Conservation (phyloP, 2,329 filamentous ascomycete genomes). For the Plectosphaerella plurivora region DNA sequence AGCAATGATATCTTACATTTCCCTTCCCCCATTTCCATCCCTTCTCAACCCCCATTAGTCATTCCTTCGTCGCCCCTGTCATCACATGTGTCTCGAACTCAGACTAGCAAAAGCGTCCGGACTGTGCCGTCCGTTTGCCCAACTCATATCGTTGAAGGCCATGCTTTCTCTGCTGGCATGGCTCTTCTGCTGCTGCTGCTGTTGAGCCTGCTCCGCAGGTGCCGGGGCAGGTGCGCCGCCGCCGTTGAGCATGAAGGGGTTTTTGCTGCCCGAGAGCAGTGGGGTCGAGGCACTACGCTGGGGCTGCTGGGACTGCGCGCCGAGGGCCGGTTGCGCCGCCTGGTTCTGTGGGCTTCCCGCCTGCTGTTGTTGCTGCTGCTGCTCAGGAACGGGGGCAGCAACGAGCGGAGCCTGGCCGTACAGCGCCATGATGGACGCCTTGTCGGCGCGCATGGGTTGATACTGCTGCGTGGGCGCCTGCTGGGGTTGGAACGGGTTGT, state of each 20-base stretch:
- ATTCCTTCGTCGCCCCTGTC: background rate
- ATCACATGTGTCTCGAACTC: conserved; percentile 52
- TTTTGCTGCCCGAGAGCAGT: conserved; percentile 40
- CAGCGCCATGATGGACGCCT: conserved; percentile 70
- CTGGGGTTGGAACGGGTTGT: conserved; percentile 1
- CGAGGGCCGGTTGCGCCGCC: conserved; percentile 10
- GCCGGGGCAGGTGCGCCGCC: conserved; percentile 11
- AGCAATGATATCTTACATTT: background rate
- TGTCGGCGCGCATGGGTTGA: conserved; percentile 54
- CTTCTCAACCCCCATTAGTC: background rate
- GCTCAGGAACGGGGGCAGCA: conserved; percentile 29
- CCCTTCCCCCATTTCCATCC: background rate
- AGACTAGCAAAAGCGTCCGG: conserved; percentile 77
- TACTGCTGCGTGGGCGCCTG: conserved; percentile 23
- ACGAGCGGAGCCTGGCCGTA: conserved; percentile 59
- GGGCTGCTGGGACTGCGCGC: conserved; percentile 14
- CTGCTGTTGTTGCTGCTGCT: conserved; percentile 14
- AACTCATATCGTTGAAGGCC: conserved; percentile 58
- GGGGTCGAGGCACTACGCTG: conserved; percentile 24
- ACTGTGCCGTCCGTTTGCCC: conserved; percentile 68
- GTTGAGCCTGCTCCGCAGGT: conserved; percentile 4
- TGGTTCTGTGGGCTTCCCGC: conserved; percentile 20
- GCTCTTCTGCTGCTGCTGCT: conserved; percentile 18
- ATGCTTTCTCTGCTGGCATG: conserved; percentile 69
- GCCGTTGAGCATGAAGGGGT: conserved; percentile 48